Evolutionary conservation across 169 alveolate genomes (phyloP).

Genomic region (Amoebophrya sp.): DNA sequence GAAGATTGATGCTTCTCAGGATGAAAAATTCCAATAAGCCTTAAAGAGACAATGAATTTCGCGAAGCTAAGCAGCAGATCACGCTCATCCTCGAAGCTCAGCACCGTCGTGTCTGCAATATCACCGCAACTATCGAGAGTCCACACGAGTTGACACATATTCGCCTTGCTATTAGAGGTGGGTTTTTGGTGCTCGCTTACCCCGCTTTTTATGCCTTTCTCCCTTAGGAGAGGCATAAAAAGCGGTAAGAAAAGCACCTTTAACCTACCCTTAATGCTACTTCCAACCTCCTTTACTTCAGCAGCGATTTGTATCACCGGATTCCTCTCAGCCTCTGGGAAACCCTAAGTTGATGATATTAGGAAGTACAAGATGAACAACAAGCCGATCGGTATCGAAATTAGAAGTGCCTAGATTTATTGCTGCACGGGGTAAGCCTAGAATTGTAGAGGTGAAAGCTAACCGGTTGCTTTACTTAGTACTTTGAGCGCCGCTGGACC

Average conservation of each 20-base stretch:
- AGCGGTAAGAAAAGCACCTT: too few relatives aligned
- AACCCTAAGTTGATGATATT: conserved; percentile 83
- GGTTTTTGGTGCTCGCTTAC: too few relatives aligned
- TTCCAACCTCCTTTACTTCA: conserved; percentile 66
- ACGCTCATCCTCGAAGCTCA: conserved; percentile 69
- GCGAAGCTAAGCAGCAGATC: conserved; percentile 53
- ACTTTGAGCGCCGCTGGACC: too few relatives aligned
- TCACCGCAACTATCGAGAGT: conserved; percentile 38
- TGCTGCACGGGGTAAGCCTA: not conserved
- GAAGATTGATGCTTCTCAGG: not conserved
- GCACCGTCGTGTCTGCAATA: conserved; percentile 54
- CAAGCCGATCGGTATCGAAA: not conserved
- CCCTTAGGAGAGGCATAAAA: too few relatives aligned
- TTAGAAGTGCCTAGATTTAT: not conserved
- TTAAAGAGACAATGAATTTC: conserved; percentile 40
- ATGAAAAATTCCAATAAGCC: not conserved
- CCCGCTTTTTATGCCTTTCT: too few relatives aligned
- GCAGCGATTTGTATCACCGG: conserved; percentile 92
- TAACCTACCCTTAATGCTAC: too few relatives aligned
- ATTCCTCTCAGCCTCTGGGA: conserved; percentile 87
- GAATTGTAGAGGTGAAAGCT: too few relatives aligned
- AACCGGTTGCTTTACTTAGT: too few relatives aligned
- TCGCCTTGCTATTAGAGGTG: too few relatives aligned
- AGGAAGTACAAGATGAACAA: conserved; percentile 35
- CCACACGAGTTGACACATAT: conserved; percentile 58